phyloP scores from a whole-genome alignment of 306 rosid genomes.

The Malus asiatica region DNA sequence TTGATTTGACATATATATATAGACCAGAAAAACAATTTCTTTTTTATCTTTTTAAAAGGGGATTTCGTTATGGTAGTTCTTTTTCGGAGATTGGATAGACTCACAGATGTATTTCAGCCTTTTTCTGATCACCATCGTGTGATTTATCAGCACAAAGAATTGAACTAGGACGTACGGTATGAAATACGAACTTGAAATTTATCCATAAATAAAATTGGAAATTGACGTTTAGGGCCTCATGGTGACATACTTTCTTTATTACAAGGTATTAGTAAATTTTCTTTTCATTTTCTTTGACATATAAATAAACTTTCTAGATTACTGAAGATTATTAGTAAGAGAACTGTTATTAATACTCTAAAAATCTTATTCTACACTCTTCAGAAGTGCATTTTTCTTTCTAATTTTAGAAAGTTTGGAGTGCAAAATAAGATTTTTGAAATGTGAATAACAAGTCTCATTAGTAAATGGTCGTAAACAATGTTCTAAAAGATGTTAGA shows the following conservation, averaged over 20 bases:
- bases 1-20: not conserved
- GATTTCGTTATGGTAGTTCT: too few species aligned
- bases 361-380: too few species aligned
- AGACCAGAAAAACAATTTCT: not conserved
- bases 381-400: too few species aligned
- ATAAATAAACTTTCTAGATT: not conserved
- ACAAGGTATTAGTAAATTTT: not conserved
- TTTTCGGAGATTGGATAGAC: fast-evolving
- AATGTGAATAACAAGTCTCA: too few species aligned
- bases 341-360: too few species aligned
- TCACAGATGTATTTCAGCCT: fast-evolving
- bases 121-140: fast-evolving
- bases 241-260: not conserved
- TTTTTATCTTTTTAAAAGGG: too few species aligned
- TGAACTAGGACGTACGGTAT: fast-evolving
- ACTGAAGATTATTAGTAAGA: not conserved
- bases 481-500: too few species aligned
- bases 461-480: too few species aligned
- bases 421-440: too few species aligned
- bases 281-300: not conserved
- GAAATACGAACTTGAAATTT: too few species aligned
- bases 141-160: too few species aligned
- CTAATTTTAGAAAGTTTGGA: too few species aligned
- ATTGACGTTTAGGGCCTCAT: not conserved
- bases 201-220: not conserved